Base-by-base conservation (phyloP, 768 basidiomycete species). In the Termitomyces titanicus region DNA sequence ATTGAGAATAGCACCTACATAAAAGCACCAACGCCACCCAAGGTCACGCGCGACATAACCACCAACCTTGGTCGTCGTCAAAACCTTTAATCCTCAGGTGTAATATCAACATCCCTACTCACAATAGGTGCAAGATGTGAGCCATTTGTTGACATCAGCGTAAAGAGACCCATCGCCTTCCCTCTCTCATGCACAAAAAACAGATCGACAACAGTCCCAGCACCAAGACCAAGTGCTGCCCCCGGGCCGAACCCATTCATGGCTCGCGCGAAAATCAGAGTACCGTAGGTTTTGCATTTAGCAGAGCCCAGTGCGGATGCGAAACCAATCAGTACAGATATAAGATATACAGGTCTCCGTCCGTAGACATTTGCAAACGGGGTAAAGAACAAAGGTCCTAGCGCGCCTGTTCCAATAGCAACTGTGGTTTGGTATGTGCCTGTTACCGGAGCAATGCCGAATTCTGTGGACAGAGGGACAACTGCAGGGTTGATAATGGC, bases 21-120 rank as follows among this genome's bases (percentile, higher is more conserved):
- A 77, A 53, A 77, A 77, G 53, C 74, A 75, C 77, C 75, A 76
- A 38, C 74, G 63, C 72, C 74, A 72, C 18, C 72, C 72, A 24
- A 64, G 61, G 46, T 64, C 64, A 48, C 70, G 62, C 4, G 73
- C 72, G n/a, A 74, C 66, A 61, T 73, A 72, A 25, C 74, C 74
- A 27, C 70, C 71, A 22, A 70, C 65, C 71, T 72, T 42, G 18
- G 17, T 48, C 17, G 38, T 15, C 11, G 8, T 44, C 9, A 29
- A n/a, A n/a, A n/a, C n/a, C n/a, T n/a, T n/a, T n/a, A n/a, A n/a
- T n/a, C n/a, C n/a, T n/a, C n/a, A n/a, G n/a, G n/a, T n/a, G n/a
- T n/a, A n/a, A 37, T 5, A 3, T 15, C 17, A n/a, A n/a, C 15
- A 34, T n/a, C 17, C 13, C 3, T 7, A 61, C 73, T 62, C 53